Conservation (phyloP, 257 asterid genomes). For the Schizonepeta tenuifolia region DNA sequence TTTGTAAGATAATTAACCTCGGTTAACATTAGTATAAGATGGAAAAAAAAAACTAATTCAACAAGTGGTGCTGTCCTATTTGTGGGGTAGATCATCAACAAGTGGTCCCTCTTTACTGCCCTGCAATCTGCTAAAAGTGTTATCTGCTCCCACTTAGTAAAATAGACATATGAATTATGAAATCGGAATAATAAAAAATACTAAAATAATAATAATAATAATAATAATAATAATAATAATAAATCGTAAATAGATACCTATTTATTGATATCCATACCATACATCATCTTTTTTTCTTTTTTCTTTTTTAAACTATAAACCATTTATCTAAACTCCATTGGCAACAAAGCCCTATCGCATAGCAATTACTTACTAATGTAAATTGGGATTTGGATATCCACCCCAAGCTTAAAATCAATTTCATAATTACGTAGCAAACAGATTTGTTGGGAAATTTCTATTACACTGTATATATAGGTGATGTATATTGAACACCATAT, state of each 20-base stretch:
- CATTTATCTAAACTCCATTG: background rate
- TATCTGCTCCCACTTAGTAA: slow-evolving; percentile 21
- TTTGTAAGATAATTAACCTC: background rate
- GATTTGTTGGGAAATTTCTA: background rate
- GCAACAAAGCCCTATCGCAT: background rate
- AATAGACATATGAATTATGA: no score
- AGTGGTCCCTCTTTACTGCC: slow-evolving; percentile 46
- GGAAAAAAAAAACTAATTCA: background rate
- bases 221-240: background rate
- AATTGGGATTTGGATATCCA: background rate
- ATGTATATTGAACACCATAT: background rate
- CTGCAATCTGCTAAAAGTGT: slow-evolving; percentile 41
- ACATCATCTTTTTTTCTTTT: background rate
- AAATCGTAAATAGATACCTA: no score
- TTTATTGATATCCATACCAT: background rate
- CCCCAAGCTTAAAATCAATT: background rate
- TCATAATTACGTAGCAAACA: background rate
- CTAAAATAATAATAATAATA: background rate
- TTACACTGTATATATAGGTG: no score
- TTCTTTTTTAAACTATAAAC: no score
- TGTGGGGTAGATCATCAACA: slow-evolving; percentile 28
- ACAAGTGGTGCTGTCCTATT: slow-evolving; percentile 31
- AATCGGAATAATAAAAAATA: background rate
- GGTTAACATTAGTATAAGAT: background rate
- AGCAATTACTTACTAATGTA: background rate